Evolutionary conservation across 1,284 basidiomycete genomes (phyloP).

Genomic region (Leccinum fuscescens): DNA sequence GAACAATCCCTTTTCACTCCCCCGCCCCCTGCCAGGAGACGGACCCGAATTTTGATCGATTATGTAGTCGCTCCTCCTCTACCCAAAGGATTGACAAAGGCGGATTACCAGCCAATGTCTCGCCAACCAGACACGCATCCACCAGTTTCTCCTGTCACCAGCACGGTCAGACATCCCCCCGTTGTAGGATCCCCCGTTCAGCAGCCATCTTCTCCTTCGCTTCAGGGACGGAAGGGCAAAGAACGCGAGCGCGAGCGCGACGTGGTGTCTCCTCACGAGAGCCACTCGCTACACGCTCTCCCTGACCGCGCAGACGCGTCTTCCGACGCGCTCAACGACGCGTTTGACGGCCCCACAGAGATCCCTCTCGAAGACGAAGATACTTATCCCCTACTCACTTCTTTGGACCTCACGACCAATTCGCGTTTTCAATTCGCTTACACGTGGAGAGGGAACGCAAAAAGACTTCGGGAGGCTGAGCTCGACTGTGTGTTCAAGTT

Average conservation of each 20-base stretch:
- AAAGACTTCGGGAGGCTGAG: constrained; percentile 14
- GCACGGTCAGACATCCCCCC: background rate
- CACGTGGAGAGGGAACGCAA: constrained; percentile 20
- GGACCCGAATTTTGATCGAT: constrained; percentile 11
- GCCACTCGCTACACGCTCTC: background rate
- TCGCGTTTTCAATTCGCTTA: constrained; percentile 26
- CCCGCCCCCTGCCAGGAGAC: constrained; percentile 18
- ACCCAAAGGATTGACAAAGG: constrained; percentile 22
- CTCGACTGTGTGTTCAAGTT: constrained; percentile 8
- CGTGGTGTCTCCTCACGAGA: background rate
- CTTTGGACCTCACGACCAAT: constrained; percentile 18
- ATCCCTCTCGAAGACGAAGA: constrained; percentile 22
- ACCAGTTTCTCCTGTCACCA: background rate
- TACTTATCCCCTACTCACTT: constrained; percentile 17
- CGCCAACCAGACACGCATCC: background rate
- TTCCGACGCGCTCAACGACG: constrained; percentile 9
- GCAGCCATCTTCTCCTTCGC: background rate
- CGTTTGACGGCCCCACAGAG: constrained; percentile 2
- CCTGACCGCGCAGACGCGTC: background rate
- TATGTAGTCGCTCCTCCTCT: constrained; percentile 23
- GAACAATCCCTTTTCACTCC: constrained; percentile 32
- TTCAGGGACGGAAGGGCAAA: constrained; percentile 20
- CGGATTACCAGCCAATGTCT: constrained; percentile 17
- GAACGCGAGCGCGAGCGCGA: constrained; percentile 17
- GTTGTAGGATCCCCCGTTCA: background rate